These are phyloP conservation scores for Euphorbia celastroides DNA, from an alignment of 441 rosid genomes.

Conservation along the genomic window DNA sequence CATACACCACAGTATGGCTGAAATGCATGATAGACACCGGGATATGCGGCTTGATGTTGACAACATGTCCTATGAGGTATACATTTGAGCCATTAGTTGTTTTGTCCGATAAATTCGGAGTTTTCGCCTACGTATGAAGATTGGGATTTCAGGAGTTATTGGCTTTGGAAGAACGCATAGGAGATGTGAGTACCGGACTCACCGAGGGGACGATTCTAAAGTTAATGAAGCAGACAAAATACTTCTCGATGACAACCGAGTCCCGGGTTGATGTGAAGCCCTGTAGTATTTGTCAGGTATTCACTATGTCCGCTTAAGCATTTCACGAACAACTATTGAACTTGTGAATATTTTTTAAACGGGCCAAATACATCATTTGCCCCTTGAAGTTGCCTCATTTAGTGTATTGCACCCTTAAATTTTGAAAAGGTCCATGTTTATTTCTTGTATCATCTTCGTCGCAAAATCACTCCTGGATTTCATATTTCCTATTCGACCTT, in stretches of 20 bases:
- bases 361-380: too few species aligned
- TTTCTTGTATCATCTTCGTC: too few species aligned
- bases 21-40: constrained; percentile 70
- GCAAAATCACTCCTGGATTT: too few species aligned
- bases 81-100: constrained; percentile 2
- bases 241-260: constrained; percentile 22
- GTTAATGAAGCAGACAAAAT: constrained; percentile 46
- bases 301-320: too few species aligned
- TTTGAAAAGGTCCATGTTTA: too few species aligned
- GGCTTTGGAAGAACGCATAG: constrained; percentile 80
- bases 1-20: constrained; percentile 54
- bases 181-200: constrained; percentile 76
- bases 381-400: too few species aligned
- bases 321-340: too few species aligned
- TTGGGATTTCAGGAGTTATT: constrained; percentile 59
- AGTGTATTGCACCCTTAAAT: too few species aligned
- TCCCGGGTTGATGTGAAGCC: constrained; percentile 49
- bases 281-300: constrained; percentile 85
- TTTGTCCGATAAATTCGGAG: too few species aligned
- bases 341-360: too few species aligned
- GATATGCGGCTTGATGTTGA: constrained; percentile 91
- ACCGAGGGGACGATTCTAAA: constrained; percentile 55
- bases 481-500: too few species aligned
- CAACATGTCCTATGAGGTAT: constrained; percentile 92
- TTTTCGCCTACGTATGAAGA: constrained; percentile 9